These are phyloP conservation scores for Candida morakotiae DNA, from an alignment of 805 yeast species.

Conservation along the genomic window DNA sequence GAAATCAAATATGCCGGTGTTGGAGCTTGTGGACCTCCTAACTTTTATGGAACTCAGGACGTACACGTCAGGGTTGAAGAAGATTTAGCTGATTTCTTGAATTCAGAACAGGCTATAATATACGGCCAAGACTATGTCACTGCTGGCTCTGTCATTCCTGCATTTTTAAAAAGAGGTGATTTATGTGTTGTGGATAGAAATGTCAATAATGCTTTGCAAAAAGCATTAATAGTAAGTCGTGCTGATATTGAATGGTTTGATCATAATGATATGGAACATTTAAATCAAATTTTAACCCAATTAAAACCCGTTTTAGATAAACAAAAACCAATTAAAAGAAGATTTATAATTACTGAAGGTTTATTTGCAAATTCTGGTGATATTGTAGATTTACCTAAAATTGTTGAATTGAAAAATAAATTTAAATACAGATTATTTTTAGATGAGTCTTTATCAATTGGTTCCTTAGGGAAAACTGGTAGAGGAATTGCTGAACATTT, in stretches of 20 bases:
- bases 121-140: constrained; percentile 93
- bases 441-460: constrained; percentile 85
- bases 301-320: constrained; percentile 55
- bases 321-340: constrained; percentile 76
- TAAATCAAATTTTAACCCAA: constrained; percentile 64
- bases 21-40: constrained; percentile 98
- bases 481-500: constrained; percentile 79
- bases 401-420: constrained; percentile 71
- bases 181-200: constrained; percentile 82
- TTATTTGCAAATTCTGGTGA: constrained; percentile 81
- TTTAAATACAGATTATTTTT: constrained; percentile 82
- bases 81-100: constrained; percentile 69
- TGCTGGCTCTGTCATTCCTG: constrained; percentile 83
- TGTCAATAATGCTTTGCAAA: constrained; percentile 73
- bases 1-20: constrained; percentile 76
- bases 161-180: constrained; percentile 94
- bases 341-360: constrained; percentile 90
- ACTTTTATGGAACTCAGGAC: constrained; percentile 94
- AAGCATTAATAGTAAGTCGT: constrained; percentile 82
- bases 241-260: constrained; percentile 79
- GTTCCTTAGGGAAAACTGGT: constrained; percentile 81
- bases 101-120: constrained; percentile 71
- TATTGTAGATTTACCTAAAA: constrained; percentile 61
- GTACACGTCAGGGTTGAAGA: constrained; percentile 78
- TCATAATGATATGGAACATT: constrained; percentile 84